Percentiles rank a stretch among this genome's conserved stretches.
Evolutionary conservation across 345 rosid species (phyloP).

Genomic region (Eucalyptus cloeziana): DNA sequence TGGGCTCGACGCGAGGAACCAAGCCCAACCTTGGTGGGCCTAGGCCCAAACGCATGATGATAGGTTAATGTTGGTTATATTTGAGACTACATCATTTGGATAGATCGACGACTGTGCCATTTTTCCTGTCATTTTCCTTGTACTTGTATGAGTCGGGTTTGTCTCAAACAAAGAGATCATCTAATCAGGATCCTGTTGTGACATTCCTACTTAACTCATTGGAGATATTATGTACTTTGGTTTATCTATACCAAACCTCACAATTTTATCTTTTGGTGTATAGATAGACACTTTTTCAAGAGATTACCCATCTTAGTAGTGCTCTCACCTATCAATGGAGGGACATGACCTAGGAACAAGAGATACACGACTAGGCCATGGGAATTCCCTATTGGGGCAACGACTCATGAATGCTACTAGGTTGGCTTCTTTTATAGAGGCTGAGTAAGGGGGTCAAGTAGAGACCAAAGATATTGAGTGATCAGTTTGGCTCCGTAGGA

Average conservation of each 20-base stretch:
- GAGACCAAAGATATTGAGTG: background rate
- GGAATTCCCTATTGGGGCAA: background rate
- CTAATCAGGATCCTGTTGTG: background rate
- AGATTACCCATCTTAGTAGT: background rate
- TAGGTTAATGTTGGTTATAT: background rate
- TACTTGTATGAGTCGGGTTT: rapidly evolving
- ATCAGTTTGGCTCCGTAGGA: background rate
- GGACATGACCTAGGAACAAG: background rate
- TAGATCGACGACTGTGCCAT: background rate
- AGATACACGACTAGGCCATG: background rate
- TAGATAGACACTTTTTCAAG: background rate
- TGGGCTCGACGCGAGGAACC: rapidly evolving
- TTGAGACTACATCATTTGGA: rapidly evolving
- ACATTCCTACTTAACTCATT: background rate
- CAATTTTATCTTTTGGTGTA: background rate
- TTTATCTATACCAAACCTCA: background rate
- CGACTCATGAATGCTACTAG: background rate
- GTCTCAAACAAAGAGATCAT: background rate
- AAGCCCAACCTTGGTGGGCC: background rate
- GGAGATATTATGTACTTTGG: background rate
- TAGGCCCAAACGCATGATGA: background rate
- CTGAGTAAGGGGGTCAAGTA: background rate
- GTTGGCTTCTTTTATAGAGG: background rate
- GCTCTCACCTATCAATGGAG: background rate
- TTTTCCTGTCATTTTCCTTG: too few relatives aligned